Evolutionary conservation across 2,329 filamentous ascomycete genomes (phyloP).

Genomic region (Passalora sequoiae): DNA sequence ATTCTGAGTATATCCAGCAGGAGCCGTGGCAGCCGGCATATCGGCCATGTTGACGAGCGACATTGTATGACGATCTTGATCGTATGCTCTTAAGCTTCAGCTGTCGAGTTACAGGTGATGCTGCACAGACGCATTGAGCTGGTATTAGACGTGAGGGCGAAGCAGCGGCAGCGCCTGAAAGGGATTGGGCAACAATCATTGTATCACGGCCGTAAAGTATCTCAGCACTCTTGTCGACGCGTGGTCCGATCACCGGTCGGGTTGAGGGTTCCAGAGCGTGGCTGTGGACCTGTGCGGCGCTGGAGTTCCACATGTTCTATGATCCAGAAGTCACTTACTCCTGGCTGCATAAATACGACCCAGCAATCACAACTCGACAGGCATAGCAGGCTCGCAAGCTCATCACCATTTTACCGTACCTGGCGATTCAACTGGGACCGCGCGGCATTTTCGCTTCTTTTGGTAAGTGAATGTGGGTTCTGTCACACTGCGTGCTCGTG

Average conservation of each 20-base stretch:
- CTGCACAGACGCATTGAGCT: not conserved
- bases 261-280: not conserved
- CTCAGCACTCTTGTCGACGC: too few species aligned
- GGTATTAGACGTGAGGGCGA: too few species aligned
- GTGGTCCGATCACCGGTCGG: too few species aligned
- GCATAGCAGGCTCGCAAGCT: not conserved
- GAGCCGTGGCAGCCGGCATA: slow-evolving; percentile 11
- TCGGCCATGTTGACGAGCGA: not conserved
- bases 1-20: slow-evolving; percentile 13
- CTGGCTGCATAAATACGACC: too few species aligned
- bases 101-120: not conserved
- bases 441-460: not conserved
- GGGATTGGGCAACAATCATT: too few species aligned
- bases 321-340: too few species aligned
- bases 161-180: too few species aligned
- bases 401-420: not conserved
- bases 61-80: slow-evolving; percentile 7
- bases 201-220: too few species aligned
- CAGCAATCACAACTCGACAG: not conserved
- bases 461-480: not conserved
- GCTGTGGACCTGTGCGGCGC: too few species aligned
- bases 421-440: not conserved
- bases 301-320: too few species aligned
- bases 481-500: not conserved
- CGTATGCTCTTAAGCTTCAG: not conserved